Evolutionary conservation across 306 rosid species (phyloP), one percentile per base, ranked within the genome.

Genomic region (Morella rubra): DNA sequence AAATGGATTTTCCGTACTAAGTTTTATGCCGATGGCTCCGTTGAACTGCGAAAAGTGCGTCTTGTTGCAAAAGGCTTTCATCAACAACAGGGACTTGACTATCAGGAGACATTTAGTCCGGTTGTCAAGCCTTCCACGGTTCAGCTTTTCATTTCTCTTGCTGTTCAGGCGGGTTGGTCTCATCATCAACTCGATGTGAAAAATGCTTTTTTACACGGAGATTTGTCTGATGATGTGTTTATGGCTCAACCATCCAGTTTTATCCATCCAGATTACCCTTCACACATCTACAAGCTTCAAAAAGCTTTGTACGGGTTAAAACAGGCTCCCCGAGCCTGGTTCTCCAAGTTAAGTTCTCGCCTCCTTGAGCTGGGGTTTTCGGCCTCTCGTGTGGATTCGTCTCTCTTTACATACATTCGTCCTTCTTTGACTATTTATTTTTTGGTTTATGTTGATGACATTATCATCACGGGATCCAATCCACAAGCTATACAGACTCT

Each of bases 371-470:
- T 18, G 16, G 47, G 62, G 4, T 72, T 72, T 18, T 3, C 12
- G 0, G 7, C 0, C 7, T 51, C 64, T 5, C 1, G 15, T 11
- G 14, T 65, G 0, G 37, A 72, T 14, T 27, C 76, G 0, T 53
- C 49, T 7, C 4, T 72, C 1, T 72, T 72, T 41, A 24, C 27
- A 37, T 18, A 0, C 1, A 20, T 49, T 5, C 16, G 8, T 12
- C 0, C 6, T 51, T 22, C 7, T 10, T 11, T 1, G 0, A 7
- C 27, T 6, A 9, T 20, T 8, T 49, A 11, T 6, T 47, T 51
- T 54, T 19, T 72, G 7, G 22, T 72, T 32, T 72, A 72, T 72
- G 76, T 72, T 1, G 49, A 53, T 27, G 49, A 72, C 16, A 37
- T 52, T 6, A 0, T 37, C 1, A 13, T 72, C 16, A 72, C 46